Evolutionary conservation across 2,329 filamentous ascomycete species (phyloP).

Genomic region (Geosmithia flava): DNA sequence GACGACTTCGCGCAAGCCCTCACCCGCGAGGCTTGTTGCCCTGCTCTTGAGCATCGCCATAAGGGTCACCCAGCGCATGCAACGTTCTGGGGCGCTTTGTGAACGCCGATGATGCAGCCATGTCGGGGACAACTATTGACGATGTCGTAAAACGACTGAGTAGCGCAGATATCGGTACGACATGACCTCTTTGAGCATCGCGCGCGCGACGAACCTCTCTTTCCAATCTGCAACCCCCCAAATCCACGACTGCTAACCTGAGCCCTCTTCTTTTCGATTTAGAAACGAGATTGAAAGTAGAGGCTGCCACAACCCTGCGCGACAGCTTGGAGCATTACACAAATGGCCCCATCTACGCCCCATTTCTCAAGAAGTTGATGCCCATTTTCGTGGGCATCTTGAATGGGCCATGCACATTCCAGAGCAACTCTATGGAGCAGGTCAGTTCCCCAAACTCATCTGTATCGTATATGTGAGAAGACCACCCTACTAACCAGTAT

Average conservation of each 20-base stretch:
- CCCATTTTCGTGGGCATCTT: slow-evolving; percentile 82
- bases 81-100: background rate
- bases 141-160: slow-evolving; percentile 50
- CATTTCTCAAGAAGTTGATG: slow-evolving; percentile 78
- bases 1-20: background rate
- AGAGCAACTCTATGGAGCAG: slow-evolving; percentile 83
- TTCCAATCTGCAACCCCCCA: background rate
- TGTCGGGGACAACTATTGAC: slow-evolving; percentile 49
- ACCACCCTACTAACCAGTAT: slow-evolving; percentile 6
- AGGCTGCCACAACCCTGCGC: slow-evolving; percentile 73
- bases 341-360: slow-evolving; percentile 60
- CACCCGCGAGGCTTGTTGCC: background rate
- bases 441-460: slow-evolving; percentile 23
- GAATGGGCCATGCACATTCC: slow-evolving; percentile 77
- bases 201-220: background rate
- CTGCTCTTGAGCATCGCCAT: background rate
- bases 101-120: slow-evolving; percentile 36
- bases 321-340: slow-evolving; percentile 88
- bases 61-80: slow-evolving; percentile 2
- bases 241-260: background rate
- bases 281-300: slow-evolving; percentile 76
- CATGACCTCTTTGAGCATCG: background rate
- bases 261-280: background rate
- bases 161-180: slow-evolving; percentile 41
- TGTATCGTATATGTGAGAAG: background rate